These are phyloP conservation scores for Tilletiaria anomala DNA, from an alignment of 1,284 basidiomycete species.

Conservation along the genomic window DNA sequence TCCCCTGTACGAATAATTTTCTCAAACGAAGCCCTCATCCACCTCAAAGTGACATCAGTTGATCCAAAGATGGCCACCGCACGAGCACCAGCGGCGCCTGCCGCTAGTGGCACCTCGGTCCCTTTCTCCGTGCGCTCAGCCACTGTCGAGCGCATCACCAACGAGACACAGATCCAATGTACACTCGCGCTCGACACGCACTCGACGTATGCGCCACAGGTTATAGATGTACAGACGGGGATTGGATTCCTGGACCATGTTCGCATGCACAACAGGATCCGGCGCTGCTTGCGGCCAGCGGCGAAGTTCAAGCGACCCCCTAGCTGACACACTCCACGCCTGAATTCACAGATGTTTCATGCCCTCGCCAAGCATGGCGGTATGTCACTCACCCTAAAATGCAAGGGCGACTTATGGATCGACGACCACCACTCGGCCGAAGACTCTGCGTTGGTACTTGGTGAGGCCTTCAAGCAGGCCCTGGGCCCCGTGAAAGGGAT, in stretches of 20 bases:
- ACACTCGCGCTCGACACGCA: slow-evolving; percentile 67
- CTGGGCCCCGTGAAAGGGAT: slow-evolving; percentile 89
- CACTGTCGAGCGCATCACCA: no score
- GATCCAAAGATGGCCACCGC: no score
- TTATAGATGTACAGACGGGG: slow-evolving; percentile 76
- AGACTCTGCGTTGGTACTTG: slow-evolving; percentile 83
- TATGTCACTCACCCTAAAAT: slow-evolving; percentile 65
- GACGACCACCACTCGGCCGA: slow-evolving; percentile 98
- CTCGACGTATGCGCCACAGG: slow-evolving; percentile 54
- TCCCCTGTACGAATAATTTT: no score
- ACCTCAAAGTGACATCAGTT: no score
- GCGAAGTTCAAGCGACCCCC: neutral
- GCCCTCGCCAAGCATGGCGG: slow-evolving; percentile 40
- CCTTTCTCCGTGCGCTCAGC: no score
- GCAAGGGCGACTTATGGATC: slow-evolving; percentile 89
- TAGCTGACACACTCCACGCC: slow-evolving; percentile 1
- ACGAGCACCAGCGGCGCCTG: no score
- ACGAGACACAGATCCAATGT: slow-evolving; percentile 83
- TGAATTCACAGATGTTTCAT: slow-evolving; percentile 41
- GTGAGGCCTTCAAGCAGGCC: slow-evolving; percentile 86
- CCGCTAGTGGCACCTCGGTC: no score
- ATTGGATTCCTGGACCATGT: slow-evolving; percentile 98
- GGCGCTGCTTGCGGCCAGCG: no score
- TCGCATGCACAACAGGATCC: no score
- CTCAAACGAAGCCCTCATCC: no score